Evolutionary conservation across 2,329 filamentous ascomycete genomes (phyloP).

Genomic region (Trichoderma polysporum): DNA sequence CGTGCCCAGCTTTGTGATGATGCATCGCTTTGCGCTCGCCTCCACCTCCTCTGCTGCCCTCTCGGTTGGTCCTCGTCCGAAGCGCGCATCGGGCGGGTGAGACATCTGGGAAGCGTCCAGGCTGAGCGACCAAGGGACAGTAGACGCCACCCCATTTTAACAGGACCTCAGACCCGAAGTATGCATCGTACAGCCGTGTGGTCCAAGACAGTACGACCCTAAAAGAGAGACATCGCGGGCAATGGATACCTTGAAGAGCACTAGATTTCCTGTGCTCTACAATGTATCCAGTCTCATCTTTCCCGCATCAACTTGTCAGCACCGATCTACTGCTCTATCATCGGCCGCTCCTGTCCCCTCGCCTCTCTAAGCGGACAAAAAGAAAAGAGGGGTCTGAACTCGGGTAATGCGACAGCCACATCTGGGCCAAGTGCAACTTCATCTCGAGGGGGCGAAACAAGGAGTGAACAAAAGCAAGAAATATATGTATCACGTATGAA

Average conservation of each 20-base stretch:
- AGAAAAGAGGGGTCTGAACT: background rate
- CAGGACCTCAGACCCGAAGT: conserved; percentile 15
- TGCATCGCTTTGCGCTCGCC: background rate
- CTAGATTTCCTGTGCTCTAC: background rate
- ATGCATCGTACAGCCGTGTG: conserved; percentile 15
- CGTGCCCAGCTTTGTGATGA: conserved; percentile 9
- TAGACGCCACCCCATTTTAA: conserved; percentile 1
- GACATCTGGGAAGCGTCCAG: conserved; percentile 8
- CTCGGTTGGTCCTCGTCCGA: background rate
- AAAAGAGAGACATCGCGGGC: background rate
- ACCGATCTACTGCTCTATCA: background rate
- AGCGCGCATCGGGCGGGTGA: conserved; percentile 6
- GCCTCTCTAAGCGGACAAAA: background rate
- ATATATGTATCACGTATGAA: background rate
- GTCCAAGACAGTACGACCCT: conserved; percentile 14
- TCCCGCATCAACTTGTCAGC: background rate
- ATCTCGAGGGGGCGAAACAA: background rate
- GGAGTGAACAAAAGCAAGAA: background rate
- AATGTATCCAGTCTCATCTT: background rate
- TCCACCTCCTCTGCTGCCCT: background rate
- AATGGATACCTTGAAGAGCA: background rate
- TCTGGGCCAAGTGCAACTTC: background rate
- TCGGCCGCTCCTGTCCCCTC: background rate
- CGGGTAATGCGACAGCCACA: background rate
- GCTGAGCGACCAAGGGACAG: background rate